Evolutionary conservation across 148 eudicot species (phyloP).

Genomic region (Linanthus parryae): DNA sequence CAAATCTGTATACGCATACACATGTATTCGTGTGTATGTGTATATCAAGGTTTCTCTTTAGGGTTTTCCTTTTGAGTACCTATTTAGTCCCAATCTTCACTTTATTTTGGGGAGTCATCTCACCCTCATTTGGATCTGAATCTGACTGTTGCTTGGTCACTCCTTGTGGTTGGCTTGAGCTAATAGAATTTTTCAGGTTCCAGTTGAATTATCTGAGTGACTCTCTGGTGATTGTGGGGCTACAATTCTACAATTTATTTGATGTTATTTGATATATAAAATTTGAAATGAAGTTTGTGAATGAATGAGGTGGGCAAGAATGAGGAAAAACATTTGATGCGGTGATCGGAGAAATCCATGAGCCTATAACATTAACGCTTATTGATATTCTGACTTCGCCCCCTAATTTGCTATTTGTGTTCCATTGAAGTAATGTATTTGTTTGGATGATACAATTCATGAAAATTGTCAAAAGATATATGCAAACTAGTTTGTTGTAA

Average conservation of each 20-base stretch:
- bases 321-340: conserved; percentile 33
- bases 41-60: conserved; percentile 21
- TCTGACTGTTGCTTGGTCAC: background rate
- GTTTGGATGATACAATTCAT: too few species aligned
- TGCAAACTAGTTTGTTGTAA: too few species aligned
- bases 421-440: background rate
- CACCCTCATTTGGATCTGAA: conserved; percentile 7
- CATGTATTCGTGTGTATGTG: conserved; percentile 4
- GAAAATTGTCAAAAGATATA: too few species aligned
- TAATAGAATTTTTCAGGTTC: too few species aligned
- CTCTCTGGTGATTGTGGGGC: too few species aligned
- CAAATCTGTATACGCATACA: too few species aligned
- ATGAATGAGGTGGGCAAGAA: conserved; percentile 31
- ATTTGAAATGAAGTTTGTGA: too few species aligned
- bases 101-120: background rate
- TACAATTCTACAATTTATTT: too few species aligned
- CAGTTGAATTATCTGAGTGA: too few species aligned
- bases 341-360: conserved; percentile 28
- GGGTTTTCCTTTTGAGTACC: conserved; percentile 62
- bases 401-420: background rate
- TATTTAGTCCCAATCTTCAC: conserved; percentile 15
- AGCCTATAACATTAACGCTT: conserved; percentile 28
- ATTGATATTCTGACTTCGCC: conserved; percentile 56
- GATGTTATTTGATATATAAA: too few species aligned
- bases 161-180: too few species aligned